Percentiles rank a stretch among this genome's conserved stretches.
These are phyloP conservation scores for Aspergillus sp. DNA, from an alignment of 2,329 filamentous ascomycete species.

Conservation along the genomic window DNA sequence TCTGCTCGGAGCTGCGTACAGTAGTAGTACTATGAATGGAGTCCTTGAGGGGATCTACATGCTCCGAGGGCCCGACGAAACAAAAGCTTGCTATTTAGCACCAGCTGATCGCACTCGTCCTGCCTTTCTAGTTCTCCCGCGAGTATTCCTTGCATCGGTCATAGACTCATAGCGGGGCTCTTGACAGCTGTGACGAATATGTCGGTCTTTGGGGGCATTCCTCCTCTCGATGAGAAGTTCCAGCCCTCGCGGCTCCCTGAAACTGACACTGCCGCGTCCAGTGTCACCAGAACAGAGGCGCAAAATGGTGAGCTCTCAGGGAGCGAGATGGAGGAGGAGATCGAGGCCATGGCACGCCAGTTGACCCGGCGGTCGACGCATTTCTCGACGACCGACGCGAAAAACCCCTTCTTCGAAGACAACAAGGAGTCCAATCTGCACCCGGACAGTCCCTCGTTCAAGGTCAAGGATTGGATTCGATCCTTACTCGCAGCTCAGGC, in stretches of 20 bases:
- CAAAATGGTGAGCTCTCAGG: background rate
- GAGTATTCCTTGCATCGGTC: too few relatives aligned
- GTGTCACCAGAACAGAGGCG: background rate
- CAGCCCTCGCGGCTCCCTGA: background rate
- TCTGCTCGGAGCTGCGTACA: too few relatives aligned
- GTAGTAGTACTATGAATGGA: too few relatives aligned
- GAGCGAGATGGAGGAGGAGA: constrained; percentile 23
- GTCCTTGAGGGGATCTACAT: too few relatives aligned
- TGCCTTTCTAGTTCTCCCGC: too few relatives aligned
- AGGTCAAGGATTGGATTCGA: constrained; percentile 48
- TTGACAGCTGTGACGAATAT: background rate
- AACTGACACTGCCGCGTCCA: background rate
- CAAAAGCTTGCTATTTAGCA: too few relatives aligned
- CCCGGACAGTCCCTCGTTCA: constrained; percentile 46
- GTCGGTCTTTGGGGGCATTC: background rate
- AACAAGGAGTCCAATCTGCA: constrained; percentile 42
- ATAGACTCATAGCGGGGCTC: too few relatives aligned
- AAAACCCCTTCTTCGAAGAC: constrained; percentile 36
- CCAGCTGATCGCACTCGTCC: too few relatives aligned
- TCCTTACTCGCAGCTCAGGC: constrained; percentile 47
- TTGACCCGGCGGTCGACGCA: constrained; percentile 38
- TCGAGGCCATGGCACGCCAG: constrained; percentile 33
- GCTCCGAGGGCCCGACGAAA: too few relatives aligned
- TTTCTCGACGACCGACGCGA: constrained; percentile 24
- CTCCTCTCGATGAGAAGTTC: background rate